Evolutionary conservation across 306 rosid genomes (phyloP), one percentile per base, ranked within the genome.

Genomic region (Cucurbita argyrosperma): DNA sequence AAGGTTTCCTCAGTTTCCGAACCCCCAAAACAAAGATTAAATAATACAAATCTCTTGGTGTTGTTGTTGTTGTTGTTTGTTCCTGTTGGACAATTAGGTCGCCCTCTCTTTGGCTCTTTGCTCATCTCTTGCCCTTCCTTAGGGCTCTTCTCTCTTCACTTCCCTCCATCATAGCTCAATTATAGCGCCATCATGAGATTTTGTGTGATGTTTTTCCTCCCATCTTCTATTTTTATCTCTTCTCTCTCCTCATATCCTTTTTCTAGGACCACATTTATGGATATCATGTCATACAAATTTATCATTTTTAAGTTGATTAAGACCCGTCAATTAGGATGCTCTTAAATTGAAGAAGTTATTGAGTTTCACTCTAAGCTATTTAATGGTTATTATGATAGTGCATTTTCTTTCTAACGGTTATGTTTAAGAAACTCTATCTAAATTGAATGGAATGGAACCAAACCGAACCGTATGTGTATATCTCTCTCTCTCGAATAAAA

Each of bases 1-100:
- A 39, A 63, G 77, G 39, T 35, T 84, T 57, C 90, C 84, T 85
- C 85, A 87, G 84, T 77, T 88, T 88, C 84, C 87, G 85, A 82
- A 83, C 88, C 86, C 35, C 35, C 35, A 30, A 30, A 30, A 30
- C 35, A 30, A 30, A 30, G 35, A 30, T 30, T 30, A 30, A 30
- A 50, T 50, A 50, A 50, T 50, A 14, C 18, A 14, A 50, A 45
- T 45, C 13, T 19, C 46, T 42, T 42, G 26, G 26, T 26, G 1
- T 6, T 42, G 8, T 42, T 6, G 2, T 42, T 6, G 2, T 42
- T 8, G 8, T 42, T 5, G 13, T 47, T 47, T 50, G 14, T 50
- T 2, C 10, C 85, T 83, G 74, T 76, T 58, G 85, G 82, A 74
- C 80, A 85, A 81, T 76, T 43, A 59, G 53, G 23, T 8, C 15